Base-by-base conservation (phyloP, 345 rosid species). In the Euclidium syriacum region DNA sequence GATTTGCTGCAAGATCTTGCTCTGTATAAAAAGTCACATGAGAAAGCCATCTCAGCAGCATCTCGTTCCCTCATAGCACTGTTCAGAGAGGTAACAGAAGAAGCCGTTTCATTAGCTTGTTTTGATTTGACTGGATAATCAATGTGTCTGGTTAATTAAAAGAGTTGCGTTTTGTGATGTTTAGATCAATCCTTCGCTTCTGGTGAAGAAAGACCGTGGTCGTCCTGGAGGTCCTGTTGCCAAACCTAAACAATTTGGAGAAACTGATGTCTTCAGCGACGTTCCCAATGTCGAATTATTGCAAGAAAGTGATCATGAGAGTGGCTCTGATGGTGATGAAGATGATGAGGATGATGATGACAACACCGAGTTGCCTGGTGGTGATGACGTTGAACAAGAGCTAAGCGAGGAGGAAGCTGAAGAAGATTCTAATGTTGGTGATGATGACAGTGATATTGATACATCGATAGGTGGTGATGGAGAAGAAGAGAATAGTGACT, bases 1-100 rank as follows among this genome's bases (percentile, higher is more conserved):
- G 99, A 87, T 34, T 78, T 94, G 75, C 78, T 94, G 63, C 99
- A 90, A 90, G 97, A 94, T 73, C 96, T 94, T 38, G 97, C 78
- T 22, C 70, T 78, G 52, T 94, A 90, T 73, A 94, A 85, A 75
- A 94, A 94, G 66, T 77, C 90, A 27, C 96, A 84, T 25, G 95
- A 87, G 70, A 94, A 90, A 73, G 96, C 99, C 33, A 73, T 90
- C 64, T 87, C 96, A 63, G 73, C 78, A 7, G 99, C 86, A 64
- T 83, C 97, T 67, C 88, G 96, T 46, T 87, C 97, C n/a, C 90
- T 90, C 29, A 76, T 94, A 59, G 70, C 85, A 22, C 80, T 90
- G 74, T 94, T 94, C 77, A 83, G 99, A 81, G 96, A 94, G 99
- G 99, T 90, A 78, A 17, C 10, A 23, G 35, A 51, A 15, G 10